Percentiles rank a stretch among this genome's conserved stretches.
Evolutionary conservation across 495 filamentous ascomycete species (phyloP).

Genomic region (Chaetomium tenue): DNA sequence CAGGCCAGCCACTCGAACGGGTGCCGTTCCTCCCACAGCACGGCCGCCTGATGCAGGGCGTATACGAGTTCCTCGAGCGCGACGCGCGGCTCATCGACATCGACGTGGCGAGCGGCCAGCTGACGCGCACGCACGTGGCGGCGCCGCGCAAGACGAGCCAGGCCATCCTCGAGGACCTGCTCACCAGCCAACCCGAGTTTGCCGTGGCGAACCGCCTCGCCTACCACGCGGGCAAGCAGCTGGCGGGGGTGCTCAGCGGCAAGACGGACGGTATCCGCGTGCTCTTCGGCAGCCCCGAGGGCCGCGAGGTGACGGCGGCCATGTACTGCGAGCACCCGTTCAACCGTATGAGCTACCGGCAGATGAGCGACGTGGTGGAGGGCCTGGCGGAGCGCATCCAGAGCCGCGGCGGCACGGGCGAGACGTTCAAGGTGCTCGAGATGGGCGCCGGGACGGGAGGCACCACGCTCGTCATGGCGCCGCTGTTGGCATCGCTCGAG

Average conservation of each 20-base stretch:
- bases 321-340: neutral
- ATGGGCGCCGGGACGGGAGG: neutral
- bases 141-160: slow-evolving; percentile 1
- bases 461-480: neutral
- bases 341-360: neutral
- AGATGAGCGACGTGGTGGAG: neutral
- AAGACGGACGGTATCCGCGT: neutral
- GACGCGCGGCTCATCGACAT: slow-evolving; percentile 2
- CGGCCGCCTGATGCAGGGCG: neutral
- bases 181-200: neutral
- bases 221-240: neutral
- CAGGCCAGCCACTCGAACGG: neutral
- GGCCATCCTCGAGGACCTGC: neutral
- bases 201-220: neutral
- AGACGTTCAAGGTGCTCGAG: slow-evolving; percentile 3
- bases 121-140: neutral
- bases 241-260: neutral
- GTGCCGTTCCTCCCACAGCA: neutral
- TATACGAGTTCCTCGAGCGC: neutral
- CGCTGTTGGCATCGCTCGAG: neutral
- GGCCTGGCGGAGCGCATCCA: neutral
- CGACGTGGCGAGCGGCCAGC: neutral
- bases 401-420: neutral
- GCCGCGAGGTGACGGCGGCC: neutral
- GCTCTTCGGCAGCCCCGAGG: neutral